Evolutionary conservation across 2,329 filamentous ascomycete genomes (phyloP), one percentile per base, ranked within the genome.

Genomic region (Fusarium sp.): DNA sequence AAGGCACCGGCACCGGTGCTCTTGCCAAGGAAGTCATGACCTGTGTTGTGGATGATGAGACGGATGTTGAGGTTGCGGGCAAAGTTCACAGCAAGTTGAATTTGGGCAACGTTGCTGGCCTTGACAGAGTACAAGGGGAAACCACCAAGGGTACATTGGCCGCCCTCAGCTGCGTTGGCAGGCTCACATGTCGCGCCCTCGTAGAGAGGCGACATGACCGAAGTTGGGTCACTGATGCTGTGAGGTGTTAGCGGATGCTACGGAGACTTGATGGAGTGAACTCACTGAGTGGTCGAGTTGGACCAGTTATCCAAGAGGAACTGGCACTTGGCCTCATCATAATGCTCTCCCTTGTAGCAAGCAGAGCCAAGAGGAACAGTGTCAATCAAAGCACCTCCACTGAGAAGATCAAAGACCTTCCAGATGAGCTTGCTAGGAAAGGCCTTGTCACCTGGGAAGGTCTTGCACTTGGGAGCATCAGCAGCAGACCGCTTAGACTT

Each of bases 1-100:
- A 85, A 72, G 27, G 82, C 75, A n/a, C 83, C 82, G 18, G 78
- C 79, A n/a, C 91, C 91, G 0, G 89, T 90, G 1, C 87, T 90
- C 52, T 88, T 88, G 47, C 90, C 91, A 29, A 82, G 80, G 73
- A 86, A 88, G 69, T 88, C 86, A 72, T 89, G 87, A 47, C 86
- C 87, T 0, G 87, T 89, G 78, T 89, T 82, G 59, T 77, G 87
- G 59, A 89, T 80, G 34, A 87, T 83, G 22, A 89, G 79, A 6
- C 87, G 86, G 9, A 88, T 77, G 76, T 87, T 86, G n/a, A 81
- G 72, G 52, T 81, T 83, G 16, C 83, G 81, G 16, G 86, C 86
- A 69, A 88, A 85, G 70, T 86, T 86, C 60, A 87, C 79, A 2
- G 84, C 82, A 2, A 85, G 82, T 75, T 87, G 86, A 37, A 87